Base-by-base conservation (phyloP, 2,329 filamentous ascomycete species). In the Microdochium bolleyi region DNA sequence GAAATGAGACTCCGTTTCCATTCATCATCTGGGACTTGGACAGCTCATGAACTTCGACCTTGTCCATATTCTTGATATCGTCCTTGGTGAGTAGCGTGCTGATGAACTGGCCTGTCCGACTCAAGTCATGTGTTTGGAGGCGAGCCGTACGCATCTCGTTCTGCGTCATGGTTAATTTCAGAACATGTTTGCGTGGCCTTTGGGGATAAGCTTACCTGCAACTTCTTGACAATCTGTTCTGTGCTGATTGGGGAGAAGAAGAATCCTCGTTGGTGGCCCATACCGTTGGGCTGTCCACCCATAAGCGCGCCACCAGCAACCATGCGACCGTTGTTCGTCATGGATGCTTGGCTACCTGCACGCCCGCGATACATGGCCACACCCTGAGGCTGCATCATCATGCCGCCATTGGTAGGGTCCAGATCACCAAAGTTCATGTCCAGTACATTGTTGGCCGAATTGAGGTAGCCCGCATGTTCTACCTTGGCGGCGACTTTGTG, bases 401-500 rank as follows among this genome's bases (percentile, higher is more conserved):
- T 81, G 30, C 81, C 80, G 55, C 83, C 83, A 56, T 89, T 88
- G 24, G 88, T 82, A 3, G 89, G 88, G 64, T 96, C 91, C 27
- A 97, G 76, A 62, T 97, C 92, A 49, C 90, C 90, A 72, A 96
- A 95, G 63, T 87, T 95, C 73, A 96, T 84, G 64, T 96, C 91
- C 60, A 95, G 71, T 49, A 92, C 81, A 64, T 88, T 95, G 61
- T 81, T 88, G 9, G 84, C 81, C 11, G 85, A 80, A 48, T 80
- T 85, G 57, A 92, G 82, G 58, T 92, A 87, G 7, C 94, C 94
- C 38, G 94, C 91, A 71, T 96, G 90, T 68, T 99, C 94, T 53
- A 99, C 91, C 67, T 95, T 95, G 53, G 94, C 92, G 21, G 92
- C 92, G 49, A 99, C 94, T 67, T 99, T 99, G 74, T 97, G 94